Conservation (phyloP, 2,329 filamentous ascomycete species). For the Fusarium sp. region DNA sequence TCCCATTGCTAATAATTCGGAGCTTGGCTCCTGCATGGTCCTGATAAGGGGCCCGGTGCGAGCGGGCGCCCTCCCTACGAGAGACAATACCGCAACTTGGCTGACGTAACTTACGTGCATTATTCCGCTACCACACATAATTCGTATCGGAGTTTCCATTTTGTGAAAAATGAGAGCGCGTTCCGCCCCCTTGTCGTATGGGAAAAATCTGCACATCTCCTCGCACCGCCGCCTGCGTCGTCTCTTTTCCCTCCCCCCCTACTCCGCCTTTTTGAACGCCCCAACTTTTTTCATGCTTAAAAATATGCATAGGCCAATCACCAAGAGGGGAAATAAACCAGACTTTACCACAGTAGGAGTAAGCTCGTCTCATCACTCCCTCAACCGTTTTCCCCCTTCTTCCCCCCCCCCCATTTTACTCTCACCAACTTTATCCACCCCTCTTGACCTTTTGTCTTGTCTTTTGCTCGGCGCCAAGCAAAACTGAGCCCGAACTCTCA, state of each 20-base stretch:
- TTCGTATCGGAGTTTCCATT: conserved; percentile 1
- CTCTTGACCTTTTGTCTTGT: background rate
- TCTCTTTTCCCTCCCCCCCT: background rate
- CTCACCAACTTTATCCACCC: background rate
- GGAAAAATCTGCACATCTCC: background rate
- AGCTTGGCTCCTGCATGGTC: conserved; percentile 18
- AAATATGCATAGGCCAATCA: conserved; percentile 2
- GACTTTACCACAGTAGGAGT: background rate
- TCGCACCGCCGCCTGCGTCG: background rate
- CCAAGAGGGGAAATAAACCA: background rate
- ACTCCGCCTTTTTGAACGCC: conserved; percentile 15
- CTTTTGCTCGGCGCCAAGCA: background rate
- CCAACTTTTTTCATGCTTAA: conserved; percentile 27
- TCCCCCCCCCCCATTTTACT: background rate
- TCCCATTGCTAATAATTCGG: background rate
- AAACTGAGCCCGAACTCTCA: background rate
- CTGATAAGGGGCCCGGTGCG: background rate
- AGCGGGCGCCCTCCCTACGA: background rate
- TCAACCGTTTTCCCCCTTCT: background rate
- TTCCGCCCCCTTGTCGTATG: background rate
- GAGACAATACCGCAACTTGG: background rate
- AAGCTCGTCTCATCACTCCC: background rate
- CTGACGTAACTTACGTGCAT: background rate
- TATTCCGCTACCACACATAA: background rate
- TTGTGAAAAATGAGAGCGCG: background rate